Percentiles rank a stretch among this genome's conserved stretches.
phyloP scores from a whole-genome alignment of 2,329 filamentous ascomycete species.

The Alternaria conjuncta region DNA sequence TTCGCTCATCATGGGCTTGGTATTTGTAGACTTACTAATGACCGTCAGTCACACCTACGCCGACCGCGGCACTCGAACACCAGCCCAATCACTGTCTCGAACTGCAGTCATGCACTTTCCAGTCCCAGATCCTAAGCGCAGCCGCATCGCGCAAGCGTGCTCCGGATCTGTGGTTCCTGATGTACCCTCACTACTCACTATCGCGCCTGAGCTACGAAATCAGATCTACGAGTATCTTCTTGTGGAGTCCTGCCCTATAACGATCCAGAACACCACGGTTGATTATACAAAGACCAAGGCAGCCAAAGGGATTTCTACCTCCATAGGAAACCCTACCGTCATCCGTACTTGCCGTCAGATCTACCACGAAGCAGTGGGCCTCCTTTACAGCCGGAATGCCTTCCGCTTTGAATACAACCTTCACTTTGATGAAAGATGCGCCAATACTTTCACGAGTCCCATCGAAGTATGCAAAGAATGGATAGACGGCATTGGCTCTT shows the following conservation, averaged over 20 bases:
- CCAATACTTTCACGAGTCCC: too few species aligned
- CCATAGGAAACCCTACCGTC: neutral
- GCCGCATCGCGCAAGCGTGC: neutral
- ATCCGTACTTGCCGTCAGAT: neutral
- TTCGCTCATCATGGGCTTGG: accelerated
- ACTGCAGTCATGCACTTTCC: neutral
- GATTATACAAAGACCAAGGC: too few species aligned
- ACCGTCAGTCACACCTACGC: neutral
- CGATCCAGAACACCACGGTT: neutral
- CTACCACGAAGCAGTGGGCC: neutral
- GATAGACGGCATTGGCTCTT: neutral
- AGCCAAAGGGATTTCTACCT: too few species aligned
- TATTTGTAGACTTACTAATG: neutral
- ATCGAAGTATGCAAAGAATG: accelerated
- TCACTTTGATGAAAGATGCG: too few species aligned
- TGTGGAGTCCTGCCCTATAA: neutral
- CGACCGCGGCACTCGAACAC: too few species aligned
- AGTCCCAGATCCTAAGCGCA: neutral
- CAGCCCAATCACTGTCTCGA: neutral
- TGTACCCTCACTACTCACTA: neutral
- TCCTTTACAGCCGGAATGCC: neutral
- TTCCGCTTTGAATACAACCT: too few species aligned
- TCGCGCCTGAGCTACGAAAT: neutral
- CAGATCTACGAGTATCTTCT: neutral
- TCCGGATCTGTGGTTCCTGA: neutral